Conservation (phyloP, 345 rosid species). For the Melaleuca alternifolia region DNA sequence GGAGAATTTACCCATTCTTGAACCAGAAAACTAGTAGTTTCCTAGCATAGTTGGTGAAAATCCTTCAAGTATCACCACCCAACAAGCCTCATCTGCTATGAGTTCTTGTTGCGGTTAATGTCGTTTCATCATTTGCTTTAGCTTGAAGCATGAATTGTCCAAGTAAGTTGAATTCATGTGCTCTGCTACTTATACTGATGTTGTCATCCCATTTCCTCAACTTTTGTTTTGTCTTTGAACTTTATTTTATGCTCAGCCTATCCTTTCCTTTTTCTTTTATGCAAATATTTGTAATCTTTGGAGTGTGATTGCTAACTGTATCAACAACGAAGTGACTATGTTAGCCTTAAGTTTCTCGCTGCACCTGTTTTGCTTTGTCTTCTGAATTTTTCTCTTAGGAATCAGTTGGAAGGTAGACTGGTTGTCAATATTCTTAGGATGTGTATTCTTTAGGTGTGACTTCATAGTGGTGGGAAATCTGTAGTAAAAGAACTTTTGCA, state of each 20-base stretch:
- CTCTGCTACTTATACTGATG: not conserved
- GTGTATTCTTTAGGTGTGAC: not conserved
- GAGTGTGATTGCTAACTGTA: not conserved
- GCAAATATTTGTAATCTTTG: not conserved
- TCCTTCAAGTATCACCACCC: not conserved
- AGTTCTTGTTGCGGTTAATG: constrained; percentile 9
- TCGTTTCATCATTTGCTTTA: not conserved
- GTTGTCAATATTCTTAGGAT: not conserved
- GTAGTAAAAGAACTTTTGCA: not conserved
- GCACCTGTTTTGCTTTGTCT: not conserved
- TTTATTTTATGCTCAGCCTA: not conserved
- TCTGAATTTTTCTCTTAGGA: not conserved
- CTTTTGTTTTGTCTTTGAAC: not conserved
- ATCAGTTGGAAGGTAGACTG: not conserved
- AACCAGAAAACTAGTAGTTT: constrained; percentile 3
- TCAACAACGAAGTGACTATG: not conserved
- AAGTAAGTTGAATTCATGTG: not conserved
- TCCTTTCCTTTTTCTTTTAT: not conserved
- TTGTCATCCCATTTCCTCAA: not conserved
- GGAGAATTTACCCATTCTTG: constrained; percentile 26
- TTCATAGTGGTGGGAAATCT: not conserved
- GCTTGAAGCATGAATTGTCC: not conserved
- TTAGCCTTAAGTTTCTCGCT: not conserved
- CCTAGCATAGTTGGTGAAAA: not conserved
- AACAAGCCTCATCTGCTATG: constrained; percentile 4